Evolutionary conservation across 2,329 filamentous ascomycete genomes (phyloP), one percentile per base, ranked within the genome.

Genomic region (Nemania abortiva): DNA sequence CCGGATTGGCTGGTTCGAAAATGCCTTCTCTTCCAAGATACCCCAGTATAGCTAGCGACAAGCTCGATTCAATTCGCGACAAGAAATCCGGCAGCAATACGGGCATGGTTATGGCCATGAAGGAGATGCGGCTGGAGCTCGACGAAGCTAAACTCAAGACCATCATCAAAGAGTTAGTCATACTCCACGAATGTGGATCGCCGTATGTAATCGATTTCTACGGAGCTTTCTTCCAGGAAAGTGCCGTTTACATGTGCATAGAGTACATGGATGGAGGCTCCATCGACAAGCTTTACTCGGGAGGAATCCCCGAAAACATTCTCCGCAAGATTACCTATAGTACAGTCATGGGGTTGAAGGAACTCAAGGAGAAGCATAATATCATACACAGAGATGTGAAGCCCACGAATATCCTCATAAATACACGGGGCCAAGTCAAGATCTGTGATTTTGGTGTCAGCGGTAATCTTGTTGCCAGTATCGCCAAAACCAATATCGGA

Each of bases 361-460:
- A 91, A 22, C 83, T 99, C 69, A 99, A 99, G 80, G 96, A 99
- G 71, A 94, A 98, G 70, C 96, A 99, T 84, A 98, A 97, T 82
- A 99, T 99, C 81, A 99, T 99, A 73, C 96, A 99, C 79, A 91
- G 96, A 72, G 96, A 99, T 78, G 96, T 99, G 72, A 99, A 99
- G 81, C 96, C 96, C 1, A 99, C 96, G n/a, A 99, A 99, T 77
- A 98, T 99, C 68, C 86, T 99, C 1, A 90, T 94, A 80, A 99
- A 98, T 81, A 92, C 91, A 1, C 88, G 88, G 50, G 96, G 96
- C 0, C 94, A 98, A 78, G 87, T 98, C 84, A 99, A 99, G 83
- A 97, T 99, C 66, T 99, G 96, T 81, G 96, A 99, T 81, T 99
- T 99, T 80, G 96, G 96, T 65, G 96, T 99, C 64, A 97, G 93